These are phyloP conservation scores for Spathaspora jeffriesii DNA, from an alignment of 1,139 yeast species.

Conservation along the genomic window DNA sequence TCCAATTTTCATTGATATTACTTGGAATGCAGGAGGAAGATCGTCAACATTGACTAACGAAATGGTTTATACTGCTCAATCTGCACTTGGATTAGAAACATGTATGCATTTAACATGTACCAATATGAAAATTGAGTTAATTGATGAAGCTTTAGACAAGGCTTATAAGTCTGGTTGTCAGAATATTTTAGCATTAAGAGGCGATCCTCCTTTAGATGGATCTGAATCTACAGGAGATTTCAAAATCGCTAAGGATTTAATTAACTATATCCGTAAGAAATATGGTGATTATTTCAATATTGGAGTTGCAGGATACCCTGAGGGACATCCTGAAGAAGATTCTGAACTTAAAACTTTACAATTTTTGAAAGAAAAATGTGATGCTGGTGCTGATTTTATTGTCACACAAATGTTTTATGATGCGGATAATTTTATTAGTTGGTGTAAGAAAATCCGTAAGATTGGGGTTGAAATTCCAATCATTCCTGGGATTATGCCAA, in stretches of 20 bases:
- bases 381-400: constrained; percentile 91
- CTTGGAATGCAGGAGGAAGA: constrained; percentile 99
- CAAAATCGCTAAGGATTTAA: constrained; percentile 83
- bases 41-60: constrained; percentile 81
- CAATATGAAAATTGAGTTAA: constrained; percentile 81
- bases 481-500: constrained; percentile 98
- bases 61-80: constrained; percentile 89
- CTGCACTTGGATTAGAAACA: constrained; percentile 92
- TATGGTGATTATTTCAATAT: constrained; percentile 84
- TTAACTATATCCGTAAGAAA: constrained; percentile 65
- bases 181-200: constrained; percentile 82
- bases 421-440: constrained; percentile 75
- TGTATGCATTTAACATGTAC: constrained; percentile 99
- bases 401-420: constrained; percentile 95
- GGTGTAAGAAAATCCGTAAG: constrained; percentile 76
- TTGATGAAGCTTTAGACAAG: constrained; percentile 81
- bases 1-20: constrained; percentile 91
- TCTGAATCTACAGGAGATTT: constrained; percentile 66
- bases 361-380: constrained; percentile 82
- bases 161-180: constrained; percentile 95
- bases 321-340: constrained; percentile 91
- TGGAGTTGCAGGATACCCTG: constrained; percentile 96
- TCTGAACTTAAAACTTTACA: constrained; percentile 56
- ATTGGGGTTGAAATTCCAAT: constrained; percentile 85
- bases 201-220: constrained; percentile 82